Evolutionary conservation across 1,284 basidiomycete species (phyloP).

Genomic region (Cutaneotrichosporon dermatis): DNA sequence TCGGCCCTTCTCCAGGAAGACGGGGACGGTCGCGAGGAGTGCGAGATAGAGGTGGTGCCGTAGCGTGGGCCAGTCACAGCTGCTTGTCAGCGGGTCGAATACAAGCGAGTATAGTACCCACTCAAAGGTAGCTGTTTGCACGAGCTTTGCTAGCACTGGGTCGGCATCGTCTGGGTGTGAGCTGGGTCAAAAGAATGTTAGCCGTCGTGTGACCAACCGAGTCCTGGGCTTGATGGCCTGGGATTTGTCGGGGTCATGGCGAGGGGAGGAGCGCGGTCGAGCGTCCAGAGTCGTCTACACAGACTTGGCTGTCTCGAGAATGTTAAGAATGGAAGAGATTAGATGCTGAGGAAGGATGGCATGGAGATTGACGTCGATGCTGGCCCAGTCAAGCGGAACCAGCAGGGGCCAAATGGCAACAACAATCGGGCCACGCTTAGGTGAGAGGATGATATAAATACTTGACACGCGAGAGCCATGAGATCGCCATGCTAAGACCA

Average conservation of each 20-base stretch:
- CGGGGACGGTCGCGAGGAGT: conserved; percentile 20
- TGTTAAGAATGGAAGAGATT: too few species aligned
- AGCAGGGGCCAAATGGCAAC: too few species aligned
- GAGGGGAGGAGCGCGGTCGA: too few species aligned
- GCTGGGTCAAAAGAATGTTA: background rate
- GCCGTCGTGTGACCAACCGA: background rate
- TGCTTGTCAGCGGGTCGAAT: conserved; percentile 31
- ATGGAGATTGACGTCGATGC: too few species aligned
- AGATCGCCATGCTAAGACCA: too few species aligned
- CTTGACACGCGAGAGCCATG: too few species aligned
- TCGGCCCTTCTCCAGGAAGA: conserved; percentile 21
- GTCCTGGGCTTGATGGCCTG: background rate
- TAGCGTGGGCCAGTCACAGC: conserved; percentile 68
- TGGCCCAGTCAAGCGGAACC: too few species aligned
- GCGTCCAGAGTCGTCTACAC: too few species aligned
- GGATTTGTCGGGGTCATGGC: background rate
- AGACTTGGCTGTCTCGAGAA: too few species aligned
- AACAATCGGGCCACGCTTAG: too few species aligned
- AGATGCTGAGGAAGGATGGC: too few species aligned
- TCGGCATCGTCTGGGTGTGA: conserved; percentile 50
- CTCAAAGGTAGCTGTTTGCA: conserved; percentile 66
- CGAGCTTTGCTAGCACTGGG: conserved; percentile 61
- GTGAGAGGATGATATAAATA: too few species aligned
- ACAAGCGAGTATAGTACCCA: conserved; percentile 38
- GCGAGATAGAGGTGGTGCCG: conserved; percentile 50